Base-by-base conservation (phyloP, 352 stramenopile genomes). In the Phytophthora citrophthora region DNA sequence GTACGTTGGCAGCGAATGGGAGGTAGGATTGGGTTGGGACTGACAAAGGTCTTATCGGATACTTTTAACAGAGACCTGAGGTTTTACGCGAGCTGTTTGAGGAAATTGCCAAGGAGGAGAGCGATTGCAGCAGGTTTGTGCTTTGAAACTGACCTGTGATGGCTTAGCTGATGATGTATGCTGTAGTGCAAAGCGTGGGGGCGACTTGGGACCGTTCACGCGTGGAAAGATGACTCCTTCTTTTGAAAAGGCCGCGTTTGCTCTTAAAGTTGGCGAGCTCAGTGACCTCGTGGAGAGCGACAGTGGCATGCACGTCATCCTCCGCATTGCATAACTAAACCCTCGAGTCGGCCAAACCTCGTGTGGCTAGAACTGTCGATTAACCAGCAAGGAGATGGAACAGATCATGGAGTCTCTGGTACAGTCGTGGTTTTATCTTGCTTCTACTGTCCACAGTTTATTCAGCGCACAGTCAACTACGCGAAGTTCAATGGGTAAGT, bases 281-380 rank as follows among this genome's bases (percentile, higher is more conserved):
- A 98, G 89, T 54, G 90, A 88, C 5, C 94, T 99, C 62, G 92
- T 99, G 24, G 94, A 97, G 57, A 98, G 89, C 45, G 96, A 99
- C 66, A 98, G 88, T 59, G 97, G 97, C 46, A 88, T 98, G 59
- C 97, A 99, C 83, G 89, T 99, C 49, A 99, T 99, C 53, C 92
- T 99, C 54, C 86, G 97, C 53, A 67, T 91, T 64, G 85, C 79
- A 81, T 93, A 82, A 76, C 48, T 34, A 66, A 44, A 54, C 18
- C 39, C 24, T 55, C 62, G 40, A 40, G 29, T 29, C 27, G 9
- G 23, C 49, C 27, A 44, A 18, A 20, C 4, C 26, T 45, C n/a
- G 40, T 8, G 29, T 10, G 29, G 29, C 29, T 34, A 34, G 29
- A 31, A 40, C 12, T 66, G 61, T 58, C 29, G 54, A 67, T 55